These are phyloP conservation scores for Solanum hybrid DNA, from an alignment of 305 asterid species.

Conservation along the genomic window DNA sequence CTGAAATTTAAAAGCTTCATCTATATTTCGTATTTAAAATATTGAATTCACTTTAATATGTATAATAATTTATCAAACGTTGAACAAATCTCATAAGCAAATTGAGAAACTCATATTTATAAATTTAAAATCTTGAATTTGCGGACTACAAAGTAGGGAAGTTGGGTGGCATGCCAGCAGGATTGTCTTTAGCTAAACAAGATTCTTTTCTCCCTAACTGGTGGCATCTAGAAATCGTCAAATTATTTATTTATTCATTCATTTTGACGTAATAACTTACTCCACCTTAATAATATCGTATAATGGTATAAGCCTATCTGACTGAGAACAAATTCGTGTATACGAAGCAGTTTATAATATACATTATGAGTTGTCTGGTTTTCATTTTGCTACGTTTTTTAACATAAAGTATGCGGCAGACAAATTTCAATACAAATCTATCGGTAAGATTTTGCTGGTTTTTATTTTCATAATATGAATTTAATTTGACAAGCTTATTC, in stretches of 20 bases:
- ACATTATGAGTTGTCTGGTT: neutral
- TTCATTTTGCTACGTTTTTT: neutral
- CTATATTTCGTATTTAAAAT: no score
- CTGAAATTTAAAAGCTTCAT: no score
- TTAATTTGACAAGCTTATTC: conserved; percentile 5
- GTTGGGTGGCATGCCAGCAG: conserved; percentile 27
- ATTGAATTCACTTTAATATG: neutral
- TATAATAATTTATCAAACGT: neutral
- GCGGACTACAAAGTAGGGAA: neutral
- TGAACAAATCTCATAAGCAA: neutral
- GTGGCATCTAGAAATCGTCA: conserved; percentile 10
- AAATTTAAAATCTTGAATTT: neutral
- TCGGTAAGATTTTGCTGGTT: conserved; percentile 10
- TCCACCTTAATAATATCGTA: neutral
- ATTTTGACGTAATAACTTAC: neutral
- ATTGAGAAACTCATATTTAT: neutral
- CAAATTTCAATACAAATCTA: neutral
- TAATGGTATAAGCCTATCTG: neutral
- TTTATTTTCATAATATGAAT: neutral
- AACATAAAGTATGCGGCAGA: neutral
- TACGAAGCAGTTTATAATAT: neutral
- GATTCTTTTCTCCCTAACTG: conserved; percentile 22
- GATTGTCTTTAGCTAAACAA: conserved; percentile 13
- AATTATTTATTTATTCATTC: neutral
- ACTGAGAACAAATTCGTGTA: neutral